Evolutionary conservation across 2,329 filamentous ascomycete genomes (phyloP).

Genomic region (Pseudocercospora fuligena): DNA sequence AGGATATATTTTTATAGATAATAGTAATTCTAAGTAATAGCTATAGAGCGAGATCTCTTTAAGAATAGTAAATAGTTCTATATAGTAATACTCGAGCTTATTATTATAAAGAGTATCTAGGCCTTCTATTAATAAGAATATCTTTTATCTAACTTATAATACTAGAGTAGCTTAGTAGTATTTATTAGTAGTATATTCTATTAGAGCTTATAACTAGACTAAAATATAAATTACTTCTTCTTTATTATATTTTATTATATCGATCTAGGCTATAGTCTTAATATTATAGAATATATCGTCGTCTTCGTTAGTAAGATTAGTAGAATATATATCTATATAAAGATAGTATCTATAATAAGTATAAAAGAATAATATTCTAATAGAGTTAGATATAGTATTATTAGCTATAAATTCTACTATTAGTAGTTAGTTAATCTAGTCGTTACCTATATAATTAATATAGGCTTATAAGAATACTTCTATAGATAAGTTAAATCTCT

Average conservation of each 20-base stretch:
- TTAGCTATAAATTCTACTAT: neutral
- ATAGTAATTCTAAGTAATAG: too few relatives aligned
- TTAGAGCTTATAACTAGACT: neutral
- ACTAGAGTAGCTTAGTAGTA: neutral
- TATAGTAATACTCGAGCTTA: neutral
- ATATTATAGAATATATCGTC: neutral
- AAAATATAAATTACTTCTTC: neutral
- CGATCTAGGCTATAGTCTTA: too few relatives aligned
- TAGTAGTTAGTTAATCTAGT: neutral
- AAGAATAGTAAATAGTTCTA: too few relatives aligned
- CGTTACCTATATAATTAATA: neutral
- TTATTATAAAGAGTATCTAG: neutral
- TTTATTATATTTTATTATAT: neutral
- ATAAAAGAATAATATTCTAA: neutral
- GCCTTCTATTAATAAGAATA: neutral
- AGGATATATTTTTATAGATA: too few relatives aligned
- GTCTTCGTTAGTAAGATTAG: neutral
- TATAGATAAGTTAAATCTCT: neutral
- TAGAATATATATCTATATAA: neutral
- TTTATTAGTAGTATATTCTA: neutral
- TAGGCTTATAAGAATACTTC: neutral
- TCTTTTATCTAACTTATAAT: neutral
- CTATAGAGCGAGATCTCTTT: too few relatives aligned
- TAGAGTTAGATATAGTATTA: neutral
- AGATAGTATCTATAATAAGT: neutral